Conservation (phyloP, 345 rosid species). For the Heritiera littoralis region DNA sequence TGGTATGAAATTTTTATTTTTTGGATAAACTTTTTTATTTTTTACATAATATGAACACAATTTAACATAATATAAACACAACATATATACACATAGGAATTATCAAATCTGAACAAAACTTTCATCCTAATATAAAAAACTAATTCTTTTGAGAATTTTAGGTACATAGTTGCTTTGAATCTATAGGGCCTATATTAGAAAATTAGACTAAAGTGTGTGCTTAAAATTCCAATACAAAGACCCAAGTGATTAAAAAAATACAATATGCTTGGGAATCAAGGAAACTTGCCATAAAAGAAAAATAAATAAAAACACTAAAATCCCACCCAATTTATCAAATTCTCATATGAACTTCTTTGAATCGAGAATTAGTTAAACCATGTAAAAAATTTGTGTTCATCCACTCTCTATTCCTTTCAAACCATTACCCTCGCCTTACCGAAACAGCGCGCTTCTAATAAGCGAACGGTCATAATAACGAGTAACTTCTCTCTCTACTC, state of each 20-base stretch:
- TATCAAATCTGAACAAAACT: too few relatives aligned
- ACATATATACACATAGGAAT: too few relatives aligned
- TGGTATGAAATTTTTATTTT: too few relatives aligned
- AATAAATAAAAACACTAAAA: too few relatives aligned
- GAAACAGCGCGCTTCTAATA: not conserved
- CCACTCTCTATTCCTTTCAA: not conserved
- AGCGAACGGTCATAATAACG: not conserved
- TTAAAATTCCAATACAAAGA: not conserved
- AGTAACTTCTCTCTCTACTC: not conserved
- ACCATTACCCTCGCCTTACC: not conserved
- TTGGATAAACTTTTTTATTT: too few relatives aligned
- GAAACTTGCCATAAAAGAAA: not conserved
- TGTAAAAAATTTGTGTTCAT: not conserved
- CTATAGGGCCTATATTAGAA: not conserved
- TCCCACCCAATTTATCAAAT: not conserved
- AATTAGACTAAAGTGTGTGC: not conserved
- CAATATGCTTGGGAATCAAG: not conserved
- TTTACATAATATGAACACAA: too few relatives aligned
- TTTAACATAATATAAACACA: too few relatives aligned
- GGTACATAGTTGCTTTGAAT: not conserved
- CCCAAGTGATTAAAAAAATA: not conserved
- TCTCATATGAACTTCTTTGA: too few relatives aligned
- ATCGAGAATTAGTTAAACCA: not conserved
- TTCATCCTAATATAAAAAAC: too few relatives aligned
- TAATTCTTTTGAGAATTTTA: too few relatives aligned